Base-by-base conservation (phyloP, 148 eudicot species). In the Fagopyrum esculentum region DNA sequence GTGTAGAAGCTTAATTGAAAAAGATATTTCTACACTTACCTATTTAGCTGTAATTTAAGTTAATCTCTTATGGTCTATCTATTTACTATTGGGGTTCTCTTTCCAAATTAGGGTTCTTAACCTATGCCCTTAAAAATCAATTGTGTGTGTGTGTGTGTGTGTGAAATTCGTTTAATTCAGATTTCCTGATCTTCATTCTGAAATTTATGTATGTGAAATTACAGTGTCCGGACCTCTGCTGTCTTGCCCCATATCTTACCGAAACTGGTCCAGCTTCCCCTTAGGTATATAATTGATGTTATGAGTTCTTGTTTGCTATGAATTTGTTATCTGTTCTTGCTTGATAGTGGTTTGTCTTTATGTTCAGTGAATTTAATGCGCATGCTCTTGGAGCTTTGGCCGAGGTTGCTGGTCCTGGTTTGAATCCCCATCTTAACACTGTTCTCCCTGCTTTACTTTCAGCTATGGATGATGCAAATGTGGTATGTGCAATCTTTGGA, bases 301-400 rank as follows among this genome's bases (percentile, higher is more conserved):
- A 71, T 45, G 22, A 15, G 7, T 69, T 11, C 44, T 16, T 16
- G 22, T 19, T 71, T 47, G 2, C 4, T 30, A 7, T 26, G 4
- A 13, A 71, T 46, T 26, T 71, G 17, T 71, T 46, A 71, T 19
- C 26, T 7, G 17, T 64, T 78, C n/a, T 77, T 47, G 74, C 35
- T 71, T 30, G 47, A 49, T 9, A 17, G 4, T 46, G 46, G 10
- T 40, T 72, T 22, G 9, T 40, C 56, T 47, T 17, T 17, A 19
- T 72, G 55, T 54, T 13, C 76, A 95, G 98, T 78, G 97, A 93
- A 76, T 90, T 95, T 83, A 95, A 95, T 85, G 98, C 97, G 43
- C 98, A 95, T 84, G 98, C 98, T 80, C 83, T 95, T 77, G 98
- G 97, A 81, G 98, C 98, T 79, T 77, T 95, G 74, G 98, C 98